Evolutionary conservation across 352 stramenopile species (phyloP), one percentile per base, ranked within the genome.

Genomic region (Pythium monospermum): DNA sequence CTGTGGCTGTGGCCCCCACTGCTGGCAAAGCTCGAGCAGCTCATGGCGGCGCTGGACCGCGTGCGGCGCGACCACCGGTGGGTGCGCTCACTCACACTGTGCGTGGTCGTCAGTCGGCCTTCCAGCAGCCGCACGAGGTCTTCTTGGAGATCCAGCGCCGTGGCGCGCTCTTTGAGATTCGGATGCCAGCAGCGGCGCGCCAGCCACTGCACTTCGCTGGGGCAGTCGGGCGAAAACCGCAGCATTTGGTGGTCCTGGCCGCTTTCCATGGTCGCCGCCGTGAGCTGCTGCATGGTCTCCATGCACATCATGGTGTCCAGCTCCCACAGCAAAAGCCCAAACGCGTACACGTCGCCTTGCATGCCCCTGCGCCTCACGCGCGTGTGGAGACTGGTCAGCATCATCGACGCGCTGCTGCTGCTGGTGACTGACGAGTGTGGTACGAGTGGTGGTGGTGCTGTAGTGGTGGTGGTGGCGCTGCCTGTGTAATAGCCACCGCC

Each of bases 61-160:
- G 74, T 86, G 2, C 69, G 71, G 3, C 71, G 60, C n/a, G 74
- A 67, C 75, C 75, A 86, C 38, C 69, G 75, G 33, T 64, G 64
- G 0, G 57, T 71, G 47, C 37, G 57, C 2, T 51, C 36, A 35
- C 43, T 55, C 28, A 51, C 21, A n/a, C n/a, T n/a, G n/a, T n/a
- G n/a, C n/a, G n/a, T n/a, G 6, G 58, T 73, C 16, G 75, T 83
- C 21, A 87, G 59, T 2, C 72, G 73, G n/a, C 73, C 71, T 63
- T 89, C 78, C 21, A 89, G 54, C 28, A 83, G 61, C 22, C 71
- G 75, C 52, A 86, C 73, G 19, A 89, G 64, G 58, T 89, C 78
- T 39, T 89, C 78, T 53, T 89, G 78, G 8, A 89, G 60, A 25
- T 89, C 75, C n/a, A 89, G 64, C 8, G 76, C 71, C n/a, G 79